A percentile compares a stretch with the other conserved stretches of the same genome.
phyloP scores from a whole-genome alignment of 148 eudicot species.

The Vaccinium darrowii region DNA sequence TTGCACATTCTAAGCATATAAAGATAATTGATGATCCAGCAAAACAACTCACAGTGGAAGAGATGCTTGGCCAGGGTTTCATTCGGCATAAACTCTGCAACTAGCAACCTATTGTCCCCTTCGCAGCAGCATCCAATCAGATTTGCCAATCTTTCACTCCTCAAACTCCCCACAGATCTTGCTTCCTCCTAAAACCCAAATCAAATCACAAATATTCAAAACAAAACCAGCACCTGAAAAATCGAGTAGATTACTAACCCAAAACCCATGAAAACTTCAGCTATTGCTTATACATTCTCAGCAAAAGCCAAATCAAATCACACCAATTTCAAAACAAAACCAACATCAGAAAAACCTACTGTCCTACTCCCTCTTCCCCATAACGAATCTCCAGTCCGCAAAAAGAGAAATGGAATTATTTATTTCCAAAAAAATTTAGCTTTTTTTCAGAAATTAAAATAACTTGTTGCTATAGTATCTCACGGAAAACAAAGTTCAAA shows the following conservation, averaged over 20 bases:
- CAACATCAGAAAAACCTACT: not conserved
- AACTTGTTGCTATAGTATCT: no score
- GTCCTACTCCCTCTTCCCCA: no score
- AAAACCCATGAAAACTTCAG: not conserved
- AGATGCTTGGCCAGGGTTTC: conserved; percentile 72
- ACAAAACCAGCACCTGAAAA: not conserved
- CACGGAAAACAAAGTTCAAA: no score
- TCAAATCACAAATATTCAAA: not conserved
- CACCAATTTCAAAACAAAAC: not conserved
- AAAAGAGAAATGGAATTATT: no score
- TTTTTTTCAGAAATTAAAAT: no score
- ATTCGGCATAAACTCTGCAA: conserved; percentile 67
- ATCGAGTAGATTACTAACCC: not conserved
- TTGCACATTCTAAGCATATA: not conserved
- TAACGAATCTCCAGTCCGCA: no score
- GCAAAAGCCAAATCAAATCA: not conserved
- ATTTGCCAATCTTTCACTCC: conserved; percentile 60
- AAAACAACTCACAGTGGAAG: conserved; percentile 54
- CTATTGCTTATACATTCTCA: not conserved
- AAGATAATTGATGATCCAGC: not conserved
- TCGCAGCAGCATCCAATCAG: conserved; percentile 59
- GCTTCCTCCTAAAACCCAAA: conserved; percentile 55
- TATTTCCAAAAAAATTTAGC: no score
- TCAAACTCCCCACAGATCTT: conserved; percentile 54
- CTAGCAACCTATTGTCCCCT: conserved; percentile 61